Evolutionary conservation across 2,329 filamentous ascomycete species (phyloP).

Genomic region (Fusarium nygamai): DNA sequence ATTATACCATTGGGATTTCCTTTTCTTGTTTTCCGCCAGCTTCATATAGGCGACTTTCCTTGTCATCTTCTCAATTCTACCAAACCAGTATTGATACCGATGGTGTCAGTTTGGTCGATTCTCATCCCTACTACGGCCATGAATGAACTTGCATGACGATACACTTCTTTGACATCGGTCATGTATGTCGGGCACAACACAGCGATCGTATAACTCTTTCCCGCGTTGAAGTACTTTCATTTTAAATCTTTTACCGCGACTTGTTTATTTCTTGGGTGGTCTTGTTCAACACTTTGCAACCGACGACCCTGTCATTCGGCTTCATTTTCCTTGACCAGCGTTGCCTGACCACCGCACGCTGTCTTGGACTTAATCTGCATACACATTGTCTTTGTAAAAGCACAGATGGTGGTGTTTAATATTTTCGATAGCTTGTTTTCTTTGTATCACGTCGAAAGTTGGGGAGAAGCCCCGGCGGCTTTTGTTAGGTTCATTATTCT

Average conservation of each 20-base stretch:
- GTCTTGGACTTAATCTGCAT: slow-evolving; percentile 44
- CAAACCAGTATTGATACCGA: slow-evolving; percentile 28
- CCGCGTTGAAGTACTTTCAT: slow-evolving; percentile 40
- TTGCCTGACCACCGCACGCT: slow-evolving; percentile 41
- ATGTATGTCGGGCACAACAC: slow-evolving; percentile 71
- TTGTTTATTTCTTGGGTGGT: slow-evolving; percentile 43
- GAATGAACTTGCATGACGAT: slow-evolving; percentile 69
- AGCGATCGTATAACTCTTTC: slow-evolving; percentile 58
- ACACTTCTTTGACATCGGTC: slow-evolving; percentile 61
- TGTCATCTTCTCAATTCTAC: slow-evolving; percentile 43
- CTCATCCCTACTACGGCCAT: slow-evolving; percentile 51
- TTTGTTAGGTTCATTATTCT: slow-evolving; percentile 38
- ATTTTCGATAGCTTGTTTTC: slow-evolving; percentile 32
- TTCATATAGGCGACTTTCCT: slow-evolving; percentile 34
- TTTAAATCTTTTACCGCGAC: slow-evolving; percentile 45
- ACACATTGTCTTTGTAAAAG: slow-evolving; percentile 43
- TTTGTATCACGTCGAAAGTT: slow-evolving; percentile 37
- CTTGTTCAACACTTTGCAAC: slow-evolving; percentile 42
- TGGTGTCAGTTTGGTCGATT: slow-evolving; percentile 28
- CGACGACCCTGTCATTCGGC: slow-evolving; percentile 31
- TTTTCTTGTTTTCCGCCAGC: slow-evolving; percentile 35
- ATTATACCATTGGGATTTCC: slow-evolving; percentile 50
- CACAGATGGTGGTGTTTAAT: slow-evolving; percentile 40
- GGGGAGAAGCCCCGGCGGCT: slow-evolving; percentile 49
- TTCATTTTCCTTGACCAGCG: slow-evolving; percentile 33